Base-by-base conservation (phyloP, 1,284 basidiomycete species). In the Cryptococcus sp. region DNA sequence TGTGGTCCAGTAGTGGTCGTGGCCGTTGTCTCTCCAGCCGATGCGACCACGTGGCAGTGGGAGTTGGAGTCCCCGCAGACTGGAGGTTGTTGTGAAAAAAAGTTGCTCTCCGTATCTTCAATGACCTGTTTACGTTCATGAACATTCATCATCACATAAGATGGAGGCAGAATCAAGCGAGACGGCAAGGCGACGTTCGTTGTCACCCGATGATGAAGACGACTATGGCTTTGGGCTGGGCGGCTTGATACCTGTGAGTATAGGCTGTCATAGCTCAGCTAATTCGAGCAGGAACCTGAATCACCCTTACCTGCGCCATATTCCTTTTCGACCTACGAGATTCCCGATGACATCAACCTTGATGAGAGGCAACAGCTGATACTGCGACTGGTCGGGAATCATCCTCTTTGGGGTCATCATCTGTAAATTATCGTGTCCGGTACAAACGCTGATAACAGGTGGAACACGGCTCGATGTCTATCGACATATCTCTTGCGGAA, bases 321-420 rank as follows among this genome's bases (percentile, higher is more conserved):
- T 55, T 69, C 77, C 1, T 78, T 75, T 50, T 70, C 79, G n/a
- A 73, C 68, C 0, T 80, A 79, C 59, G 64, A 65, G 8, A 58
- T 71, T 5, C 70, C 71, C 1, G 57, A 54, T 6, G 58, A 52
- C 17, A 22, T 67, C n/a, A 47, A 59, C 5, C 49, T 68, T 7
- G 43, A 41, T 8, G 62, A 61, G 2, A 58, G 71, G 57, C 55
- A 61, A 0, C 75, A 83, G 27, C 79, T 94, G 11, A 76, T 81
- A 4, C 86, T 95, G 49, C 81, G 86, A 55, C 83, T 96, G 8
- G 91, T 96, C 0, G 93, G 93, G 3, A 85, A 83, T 3, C 92
- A 96, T 73, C 90, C 93, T 1, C 81, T 96, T 5, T 97, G 93
- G 93, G 93, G 88, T 1, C 91, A 96, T 76, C 83, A 93, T 69